Evolutionary conservation across 2,329 filamentous ascomycete species (phyloP), one percentile per base, ranked within the genome.

Genomic region (Tolypocladium inflatum): DNA sequence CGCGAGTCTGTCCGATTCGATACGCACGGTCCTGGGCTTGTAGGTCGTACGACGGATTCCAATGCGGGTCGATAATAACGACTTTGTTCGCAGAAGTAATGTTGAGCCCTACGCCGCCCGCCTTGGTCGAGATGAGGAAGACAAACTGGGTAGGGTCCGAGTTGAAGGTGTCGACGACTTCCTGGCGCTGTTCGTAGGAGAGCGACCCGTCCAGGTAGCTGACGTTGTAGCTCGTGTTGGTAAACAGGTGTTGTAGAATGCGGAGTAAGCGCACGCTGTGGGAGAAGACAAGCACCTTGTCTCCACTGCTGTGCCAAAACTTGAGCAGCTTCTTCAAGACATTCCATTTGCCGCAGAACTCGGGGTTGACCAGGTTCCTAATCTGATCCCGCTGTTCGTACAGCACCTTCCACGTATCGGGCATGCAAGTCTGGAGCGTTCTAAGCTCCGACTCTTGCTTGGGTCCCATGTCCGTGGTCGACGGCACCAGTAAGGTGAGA

Each of bases 1-100:
- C 91, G 23, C 94, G 82, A 0, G 84, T 85, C 72, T 99, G 94
- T 0, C 94, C 94, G 62, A 99, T 97, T 55, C 94, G 87, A 70
- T 99, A 97, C 2, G 94, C 94, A 55, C 94, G 85, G 68, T 99
- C 94, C 73, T 99, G 94, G 0, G 94, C 94, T 71, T 99, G 94
- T 0, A 97, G 80, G 67, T 99, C 94, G 64, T 94, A 93, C 2
- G 90, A 84, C 0, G 94, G 94, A 64, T 99, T 99, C 94, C 94
- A 99, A 66, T 97, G 94, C 0, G 94, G 94, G 69, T 97, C 94
- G 54, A 97, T 86, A 41, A 99, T 90, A 45, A 99, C 93, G 0
- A 99, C 94, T 73, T 97, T 97, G 74, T 99, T 99, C 1, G 94
- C 94, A 2, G 91, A 94, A 0, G 93, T 96, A 68, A 99, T 97